Evolutionary conservation across 2,329 filamentous ascomycete genomes (phyloP).

Genomic region (Pestalotiopsis sp.): DNA sequence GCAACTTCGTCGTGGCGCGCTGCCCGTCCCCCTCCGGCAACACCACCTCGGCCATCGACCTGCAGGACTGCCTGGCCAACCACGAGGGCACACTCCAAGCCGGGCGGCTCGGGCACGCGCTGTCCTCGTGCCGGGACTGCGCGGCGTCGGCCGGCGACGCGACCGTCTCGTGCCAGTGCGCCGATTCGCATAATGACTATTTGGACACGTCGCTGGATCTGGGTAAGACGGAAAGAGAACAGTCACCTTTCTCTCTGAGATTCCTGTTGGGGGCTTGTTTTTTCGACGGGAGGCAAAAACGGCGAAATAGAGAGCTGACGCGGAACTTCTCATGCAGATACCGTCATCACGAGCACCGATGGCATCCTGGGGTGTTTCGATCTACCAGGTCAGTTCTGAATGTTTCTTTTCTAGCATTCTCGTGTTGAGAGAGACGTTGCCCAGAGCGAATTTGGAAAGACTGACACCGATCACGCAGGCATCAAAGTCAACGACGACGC

Average conservation of each 20-base stretch:
- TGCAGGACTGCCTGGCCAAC: conserved; percentile 7
- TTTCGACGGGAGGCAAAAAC: too few relatives aligned
- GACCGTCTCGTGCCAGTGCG: conserved; percentile 7
- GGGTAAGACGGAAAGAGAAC: too few relatives aligned
- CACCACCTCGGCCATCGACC: neutral
- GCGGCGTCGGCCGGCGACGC: neutral
- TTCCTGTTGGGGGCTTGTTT: too few relatives aligned
- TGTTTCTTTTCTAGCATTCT: too few relatives aligned
- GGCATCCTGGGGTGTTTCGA: conserved; percentile 13
- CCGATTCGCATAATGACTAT: neutral
- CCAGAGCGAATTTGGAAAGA: too few relatives aligned
- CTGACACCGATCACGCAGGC: neutral
- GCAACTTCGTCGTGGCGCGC: neutral
- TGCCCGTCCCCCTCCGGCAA: neutral
- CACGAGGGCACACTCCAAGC: neutral
- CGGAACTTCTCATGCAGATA: neutral
- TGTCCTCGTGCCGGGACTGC: conserved; percentile 11
- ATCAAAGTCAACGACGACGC: conserved; percentile 1
- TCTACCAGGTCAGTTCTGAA: conserved; percentile 13
- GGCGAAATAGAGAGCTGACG: neutral
- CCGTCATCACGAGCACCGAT: conserved; percentile 11
- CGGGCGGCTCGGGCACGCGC: conserved; percentile 5
- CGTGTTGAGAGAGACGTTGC: too few relatives aligned
- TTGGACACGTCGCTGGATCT: conserved; percentile 7
- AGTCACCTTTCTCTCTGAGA: too few relatives aligned